Base-by-base conservation (phyloP, 805 yeast species). In the Groenewaldozyma tartarivorans region DNA sequence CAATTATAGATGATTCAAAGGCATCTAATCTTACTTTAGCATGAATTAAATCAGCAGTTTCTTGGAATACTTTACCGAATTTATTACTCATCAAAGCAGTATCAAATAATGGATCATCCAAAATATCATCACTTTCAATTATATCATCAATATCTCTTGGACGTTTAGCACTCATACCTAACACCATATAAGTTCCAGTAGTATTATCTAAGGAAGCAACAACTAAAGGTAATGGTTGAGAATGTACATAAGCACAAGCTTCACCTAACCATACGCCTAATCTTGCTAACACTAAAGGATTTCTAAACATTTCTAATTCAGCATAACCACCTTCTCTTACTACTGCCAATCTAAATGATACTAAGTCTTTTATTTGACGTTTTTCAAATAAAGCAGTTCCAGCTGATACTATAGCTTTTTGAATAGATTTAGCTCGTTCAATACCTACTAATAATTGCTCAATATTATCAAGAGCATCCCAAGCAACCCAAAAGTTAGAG, bases 1-100 rank as follows among this genome's bases (percentile, higher is more conserved):
- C 96, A 34, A 92, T 86, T 18, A 92, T 84, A 2, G 96, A 78
- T 48, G 94, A 83, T 57, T 92, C 97, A 62, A 92, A 92, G 54
- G 95, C 86, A 58, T 92, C 97, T 47, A 92, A 82, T 53, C 90
- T 72, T 16, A 87, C 87, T 51, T 82, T 78, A 2, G 96, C 96
- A 33, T 87, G 90, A 4, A 95, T 82, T 17, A 75, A 74, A 35
- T 69, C 71, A 1, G 96, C 92, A 20, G 88, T 84, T 48, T 80
- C 81, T 58, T 86, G 96, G 60, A 92, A 92, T 27, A 95, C 95
- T 43, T 81, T 75, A 35, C 95, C 88, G 56, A 92, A 92, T 5
- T 85, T 79, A 56, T 92, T 90, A 38, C 80, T 63, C 27, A 78
- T 61, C 0, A 78, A 71, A 24, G 69, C 68, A 20, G 39, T 52